Evolutionary conservation across 2,329 filamentous ascomycete species (phyloP).

Genomic region (Saccharata proteae): DNA sequence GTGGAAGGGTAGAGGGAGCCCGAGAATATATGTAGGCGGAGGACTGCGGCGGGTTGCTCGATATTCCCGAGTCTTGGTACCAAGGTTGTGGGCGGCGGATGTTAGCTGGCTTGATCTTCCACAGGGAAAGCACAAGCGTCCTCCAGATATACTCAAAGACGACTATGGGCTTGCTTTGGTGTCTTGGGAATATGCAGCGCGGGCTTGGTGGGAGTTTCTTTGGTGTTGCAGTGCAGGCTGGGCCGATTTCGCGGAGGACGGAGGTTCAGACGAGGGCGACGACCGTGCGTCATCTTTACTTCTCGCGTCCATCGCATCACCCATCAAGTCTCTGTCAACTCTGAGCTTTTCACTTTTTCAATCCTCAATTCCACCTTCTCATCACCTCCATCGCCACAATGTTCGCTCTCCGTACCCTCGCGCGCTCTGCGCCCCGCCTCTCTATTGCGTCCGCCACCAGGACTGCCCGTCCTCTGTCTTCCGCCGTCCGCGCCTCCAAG

Average conservation of each 20-base stretch:
- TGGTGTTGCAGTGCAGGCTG: too few species aligned
- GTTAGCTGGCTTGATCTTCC: conserved; percentile 7
- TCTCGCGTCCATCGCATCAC: conserved; percentile 1
- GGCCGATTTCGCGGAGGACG: too few species aligned
- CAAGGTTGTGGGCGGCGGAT: too few species aligned
- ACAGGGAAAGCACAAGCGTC: conserved; percentile 5
- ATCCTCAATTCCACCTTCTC: conserved; percentile 4
- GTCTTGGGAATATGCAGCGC: too few species aligned
- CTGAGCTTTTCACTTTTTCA: conserved; percentile 1
- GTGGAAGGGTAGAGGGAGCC: too few species aligned
- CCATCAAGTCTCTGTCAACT: neutral
- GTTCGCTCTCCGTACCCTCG: conserved; percentile 33
- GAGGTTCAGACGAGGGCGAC: too few species aligned
- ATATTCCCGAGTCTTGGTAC: too few species aligned
- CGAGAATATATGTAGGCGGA: too few species aligned
- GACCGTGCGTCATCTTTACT: neutral
- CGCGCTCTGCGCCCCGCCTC: conserved; percentile 32
- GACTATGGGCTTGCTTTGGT: too few species aligned
- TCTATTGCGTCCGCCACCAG: conserved; percentile 28
- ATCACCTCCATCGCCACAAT: conserved; percentile 19
- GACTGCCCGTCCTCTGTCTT: conserved; percentile 21
- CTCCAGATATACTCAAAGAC: too few species aligned
- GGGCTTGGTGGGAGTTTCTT: too few species aligned
- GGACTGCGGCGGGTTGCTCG: too few species aligned
- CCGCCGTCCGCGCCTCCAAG: conserved; percentile 22